Evolutionary conservation across 2,329 filamentous ascomycete genomes (phyloP), one percentile per base, ranked within the genome.

Genomic region (Endothia cerciana): DNA sequence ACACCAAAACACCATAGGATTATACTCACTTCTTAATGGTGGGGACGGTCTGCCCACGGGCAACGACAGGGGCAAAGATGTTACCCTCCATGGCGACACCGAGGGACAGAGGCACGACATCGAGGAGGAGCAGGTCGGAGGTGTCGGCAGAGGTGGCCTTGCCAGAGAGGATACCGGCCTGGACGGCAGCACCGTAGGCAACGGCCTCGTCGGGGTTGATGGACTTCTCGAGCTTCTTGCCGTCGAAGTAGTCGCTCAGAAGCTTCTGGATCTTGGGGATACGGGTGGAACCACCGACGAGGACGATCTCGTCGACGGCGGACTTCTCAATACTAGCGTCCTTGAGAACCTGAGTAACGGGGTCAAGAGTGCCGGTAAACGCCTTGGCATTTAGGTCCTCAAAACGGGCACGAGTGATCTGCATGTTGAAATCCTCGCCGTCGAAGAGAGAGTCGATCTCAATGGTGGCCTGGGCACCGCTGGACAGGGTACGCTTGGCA

Each of bases 171-270:
- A 99, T 97, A 89, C 94, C 95, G 73, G 95, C 95, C 86, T 99
- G 95, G 70, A 99, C 94, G 74, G 95, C 95, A 72, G 95, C 95
- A 89, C 95, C 95, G 83, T 97, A 97, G 75, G 95, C 95, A 77
- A 99, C 95, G 74, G 95, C 95, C 87, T 99, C 95, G 79, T 99
- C 95, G 76, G 95, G 95, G 89, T 99, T 99, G 86, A 98, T 98
- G 87, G 92, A 95, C 88, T 97, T 98, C 89, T 98, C 94, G 73
- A 97, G 92, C 91, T 99, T 97, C 93, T 99, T 99, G 83, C 94
- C 94, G 80, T 96, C 92, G 85, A 99, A 99, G 89, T 94, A 97
- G 83, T 99, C 95, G 84, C 90, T 94, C 73, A 99, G 90, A 72
- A 99, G 91, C 89, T 98, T 98, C 90, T 99, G 95, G 81, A 99